These are phyloP conservation scores for Brettanomyces naardenensis DNA, from an alignment of 805 yeast species.

Conservation along the genomic window DNA sequence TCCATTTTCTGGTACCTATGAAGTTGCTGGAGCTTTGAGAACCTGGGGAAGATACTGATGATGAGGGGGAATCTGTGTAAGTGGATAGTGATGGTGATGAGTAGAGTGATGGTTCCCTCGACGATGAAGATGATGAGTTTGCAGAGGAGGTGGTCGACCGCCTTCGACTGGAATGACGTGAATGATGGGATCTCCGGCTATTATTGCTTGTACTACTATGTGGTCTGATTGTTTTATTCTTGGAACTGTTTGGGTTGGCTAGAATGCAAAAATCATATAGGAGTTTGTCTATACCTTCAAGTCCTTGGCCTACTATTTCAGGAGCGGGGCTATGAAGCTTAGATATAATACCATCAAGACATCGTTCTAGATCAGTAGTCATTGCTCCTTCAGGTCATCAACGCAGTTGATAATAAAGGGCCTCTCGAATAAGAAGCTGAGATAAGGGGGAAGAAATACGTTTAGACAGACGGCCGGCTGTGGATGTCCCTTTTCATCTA, in stretches of 20 bases:
- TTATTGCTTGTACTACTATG: constrained; percentile 2
- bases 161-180: no score
- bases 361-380: not conserved
- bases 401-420: no score
- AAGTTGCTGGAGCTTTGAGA: not conserved
- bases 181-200: no score
- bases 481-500: no score
- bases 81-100: constrained; percentile 1
- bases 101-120: not conserved
- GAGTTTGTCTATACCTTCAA: constrained; percentile 1
- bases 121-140: constrained; percentile 3
- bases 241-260: constrained; percentile 2
- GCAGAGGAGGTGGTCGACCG: no score
- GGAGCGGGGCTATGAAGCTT: not conserved
- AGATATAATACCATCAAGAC: constrained; percentile 1
- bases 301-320: not conserved
- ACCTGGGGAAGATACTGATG: not conserved
- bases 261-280: constrained; percentile 2
- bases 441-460: no score
- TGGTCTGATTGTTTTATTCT: not conserved
- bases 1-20: constrained; percentile 18
- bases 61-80: not conserved
- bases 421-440: no score
- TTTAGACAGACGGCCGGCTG: no score
- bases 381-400: not conserved